Base-by-base conservation (phyloP, 371 early-diverging fungal genomes). In the Dipsacomyces acuminosporus region DNA sequence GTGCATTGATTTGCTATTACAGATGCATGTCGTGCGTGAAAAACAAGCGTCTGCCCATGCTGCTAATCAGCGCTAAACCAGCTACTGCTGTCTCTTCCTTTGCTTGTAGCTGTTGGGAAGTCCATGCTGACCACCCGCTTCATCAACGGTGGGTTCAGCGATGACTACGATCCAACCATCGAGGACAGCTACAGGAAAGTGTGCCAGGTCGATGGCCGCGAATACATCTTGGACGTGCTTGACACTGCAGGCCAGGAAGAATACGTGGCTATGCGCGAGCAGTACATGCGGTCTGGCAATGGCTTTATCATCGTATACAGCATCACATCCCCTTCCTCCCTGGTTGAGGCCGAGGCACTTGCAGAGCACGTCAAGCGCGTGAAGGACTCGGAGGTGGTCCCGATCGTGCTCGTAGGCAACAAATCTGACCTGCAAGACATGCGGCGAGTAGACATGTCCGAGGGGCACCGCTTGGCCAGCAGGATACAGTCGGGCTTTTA, bases 161-260 rank as follows among this genome's bases (percentile, higher is more conserved):
- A 93, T 59, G 91, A 91, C 54, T 92, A 94, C 64, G 95, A 93
- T 69, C 94, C 94, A 26, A 94, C 94, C 6, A 93, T 94, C 45
- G 93, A 93, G 76, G 95, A 94, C 77, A 89, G 89, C 8, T 94
- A 94, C 76, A 82, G 91, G 54, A 91, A 92, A 62, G 86, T 90
- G 62, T 87, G 88, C 61, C 78, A 82, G 18, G 84, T 94, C 50
- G 91, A 94, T 48, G 86, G 83, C 23, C 87, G 89, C 56, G 81
- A 80, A 2, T 89, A 90, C 17, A 62, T 89, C 45, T 76, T 94
- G n/a, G 93, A 94, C 66, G 86, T 94, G 7, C 82, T 93, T 21
- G 94, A 94, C 72, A 92, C 94, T n/a, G 93, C 93, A 1, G 93
- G 94, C 19, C 91, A 92, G 69, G 92, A 92, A 61, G 93, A 93